Evolutionary conservation across 768 basidiomycete species (phyloP).

Genomic region (Russula sp.): DNA sequence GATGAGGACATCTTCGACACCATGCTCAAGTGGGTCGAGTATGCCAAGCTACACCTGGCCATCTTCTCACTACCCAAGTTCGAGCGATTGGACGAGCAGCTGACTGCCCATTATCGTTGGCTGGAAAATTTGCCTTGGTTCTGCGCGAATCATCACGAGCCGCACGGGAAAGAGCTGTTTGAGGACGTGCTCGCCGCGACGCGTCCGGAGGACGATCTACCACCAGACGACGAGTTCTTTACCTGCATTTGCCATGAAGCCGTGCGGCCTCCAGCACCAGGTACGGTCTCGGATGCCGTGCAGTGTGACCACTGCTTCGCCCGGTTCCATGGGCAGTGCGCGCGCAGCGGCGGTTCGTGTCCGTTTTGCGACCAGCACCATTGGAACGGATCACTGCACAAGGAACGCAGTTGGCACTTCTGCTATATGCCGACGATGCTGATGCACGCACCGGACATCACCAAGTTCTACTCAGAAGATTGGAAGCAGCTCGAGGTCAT

Average conservation of each 20-base stretch:
- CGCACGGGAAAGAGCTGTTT: constrained; percentile 59
- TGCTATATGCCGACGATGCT: constrained; percentile 71
- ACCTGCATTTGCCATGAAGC: constrained; percentile 78
- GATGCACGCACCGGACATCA: constrained; percentile 67
- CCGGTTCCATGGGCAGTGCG: constrained; percentile 79
- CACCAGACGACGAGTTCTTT: constrained; percentile 74
- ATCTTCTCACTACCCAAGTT: constrained; percentile 72
- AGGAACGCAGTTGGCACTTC: constrained; percentile 79
- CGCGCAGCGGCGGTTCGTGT: constrained; percentile 84
- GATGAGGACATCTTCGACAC: constrained; percentile 63
- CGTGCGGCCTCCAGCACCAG: constrained; percentile 74
- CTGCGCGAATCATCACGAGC: constrained; percentile 56
- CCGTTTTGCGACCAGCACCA: constrained; percentile 90
- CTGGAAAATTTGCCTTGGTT: constrained; percentile 74
- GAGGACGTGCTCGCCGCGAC: constrained; percentile 74
- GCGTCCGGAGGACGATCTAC: constrained; percentile 69
- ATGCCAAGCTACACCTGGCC: constrained; percentile 61
- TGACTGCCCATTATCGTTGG: constrained; percentile 65
- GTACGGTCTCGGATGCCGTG: constrained; percentile 72
- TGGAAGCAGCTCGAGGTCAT: constrained; percentile 78
- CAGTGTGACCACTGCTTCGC: constrained; percentile 89
- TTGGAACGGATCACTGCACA: constrained; percentile 82
- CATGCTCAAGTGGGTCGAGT: constrained; percentile 67
- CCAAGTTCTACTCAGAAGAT: constrained; percentile 70
- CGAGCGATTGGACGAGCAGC: constrained; percentile 64